phyloP scores from a whole-genome alignment of 2,329 filamentous ascomycete genomes.

The Aspergillus persii region DNA sequence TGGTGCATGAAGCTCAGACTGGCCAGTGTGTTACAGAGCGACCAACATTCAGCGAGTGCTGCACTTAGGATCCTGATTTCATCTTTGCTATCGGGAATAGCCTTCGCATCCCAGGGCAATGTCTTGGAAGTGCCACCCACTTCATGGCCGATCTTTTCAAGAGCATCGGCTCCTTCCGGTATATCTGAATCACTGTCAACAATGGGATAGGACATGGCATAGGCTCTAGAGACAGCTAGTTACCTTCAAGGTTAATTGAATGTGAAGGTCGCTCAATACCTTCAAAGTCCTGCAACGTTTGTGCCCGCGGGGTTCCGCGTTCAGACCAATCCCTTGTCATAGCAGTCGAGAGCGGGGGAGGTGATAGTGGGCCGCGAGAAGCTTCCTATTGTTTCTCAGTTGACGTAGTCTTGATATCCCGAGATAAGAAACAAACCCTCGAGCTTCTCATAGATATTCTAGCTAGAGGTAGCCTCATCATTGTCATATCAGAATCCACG shows the following conservation, averaged over 20 bases:
- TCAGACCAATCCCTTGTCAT: conserved; percentile 67
- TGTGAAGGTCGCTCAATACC: conserved; percentile 52
- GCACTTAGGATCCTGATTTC: conserved; percentile 66
- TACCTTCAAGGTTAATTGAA: conserved; percentile 77
- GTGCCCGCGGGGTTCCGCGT: conserved; percentile 74
- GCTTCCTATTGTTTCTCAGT: conserved; percentile 22
- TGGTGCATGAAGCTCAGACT: conserved; percentile 81
- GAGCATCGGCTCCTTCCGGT: conserved; percentile 27
- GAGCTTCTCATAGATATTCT: conserved; percentile 15
- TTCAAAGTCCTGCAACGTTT: conserved; percentile 74
- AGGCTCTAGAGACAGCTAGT: background rate
- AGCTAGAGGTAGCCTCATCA: background rate
- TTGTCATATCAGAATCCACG: background rate
- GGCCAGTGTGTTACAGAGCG: conserved; percentile 84
- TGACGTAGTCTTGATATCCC: background rate
- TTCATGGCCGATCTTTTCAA: conserved; percentile 11
- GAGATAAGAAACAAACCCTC: background rate
- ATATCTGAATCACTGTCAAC: conserved; percentile 27
- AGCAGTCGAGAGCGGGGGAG: conserved; percentile 73
- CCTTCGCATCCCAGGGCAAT: conserved; percentile 32
- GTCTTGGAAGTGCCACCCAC: conserved; percentile 23
- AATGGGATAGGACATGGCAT: background rate
- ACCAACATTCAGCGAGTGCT: conserved; percentile 88
- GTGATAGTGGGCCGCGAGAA: conserved; percentile 51
- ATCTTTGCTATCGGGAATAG: conserved; percentile 52